Conservation (phyloP, 768 basidiomycete species). For the Infundibulicybe gibba region DNA sequence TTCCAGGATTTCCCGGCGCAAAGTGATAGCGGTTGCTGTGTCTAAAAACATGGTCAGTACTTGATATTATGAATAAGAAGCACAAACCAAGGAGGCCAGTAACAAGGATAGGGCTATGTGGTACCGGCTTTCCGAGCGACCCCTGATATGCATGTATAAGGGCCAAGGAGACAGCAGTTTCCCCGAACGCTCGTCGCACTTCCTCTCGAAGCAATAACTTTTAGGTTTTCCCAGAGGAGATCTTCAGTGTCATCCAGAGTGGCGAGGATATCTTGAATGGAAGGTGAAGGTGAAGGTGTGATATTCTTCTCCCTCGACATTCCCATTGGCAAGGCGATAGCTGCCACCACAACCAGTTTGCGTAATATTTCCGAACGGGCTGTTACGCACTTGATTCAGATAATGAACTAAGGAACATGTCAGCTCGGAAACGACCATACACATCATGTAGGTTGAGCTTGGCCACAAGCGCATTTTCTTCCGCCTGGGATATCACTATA, state of each 20-base stretch:
- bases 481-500: slow-evolving; percentile 46
- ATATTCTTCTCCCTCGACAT: slow-evolving; percentile 46
- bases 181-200: slow-evolving; percentile 69
- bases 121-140: slow-evolving; percentile 63
- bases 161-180: slow-evolving; percentile 68
- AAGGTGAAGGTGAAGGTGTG: slow-evolving; percentile 35
- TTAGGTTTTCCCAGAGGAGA: slow-evolving; percentile 64
- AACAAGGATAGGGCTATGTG: slow-evolving; percentile 48
- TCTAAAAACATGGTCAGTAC: slow-evolving; percentile 41
- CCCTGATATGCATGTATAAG: slow-evolving; percentile 75
- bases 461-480: slow-evolving; percentile 72
- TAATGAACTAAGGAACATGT: slow-evolving; percentile 88
- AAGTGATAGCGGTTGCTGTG: slow-evolving; percentile 67
- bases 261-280: slow-evolving; percentile 53
- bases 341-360: slow-evolving; percentile 30
- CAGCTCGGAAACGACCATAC: slow-evolving; percentile 73
- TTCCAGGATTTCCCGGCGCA: slow-evolving; percentile 85
- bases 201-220: slow-evolving; percentile 53
- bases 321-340: slow-evolving; percentile 82
- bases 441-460: slow-evolving; percentile 76
- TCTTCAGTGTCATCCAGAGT: slow-evolving; percentile 67
- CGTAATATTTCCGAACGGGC: background rate
- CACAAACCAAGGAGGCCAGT: slow-evolving; percentile 61
- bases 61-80: background rate
- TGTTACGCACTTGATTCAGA: slow-evolving; percentile 78